phyloP scores from a whole-genome alignment of 2,329 filamentous ascomycete genomes.

The Byssochlamys sp. region DNA sequence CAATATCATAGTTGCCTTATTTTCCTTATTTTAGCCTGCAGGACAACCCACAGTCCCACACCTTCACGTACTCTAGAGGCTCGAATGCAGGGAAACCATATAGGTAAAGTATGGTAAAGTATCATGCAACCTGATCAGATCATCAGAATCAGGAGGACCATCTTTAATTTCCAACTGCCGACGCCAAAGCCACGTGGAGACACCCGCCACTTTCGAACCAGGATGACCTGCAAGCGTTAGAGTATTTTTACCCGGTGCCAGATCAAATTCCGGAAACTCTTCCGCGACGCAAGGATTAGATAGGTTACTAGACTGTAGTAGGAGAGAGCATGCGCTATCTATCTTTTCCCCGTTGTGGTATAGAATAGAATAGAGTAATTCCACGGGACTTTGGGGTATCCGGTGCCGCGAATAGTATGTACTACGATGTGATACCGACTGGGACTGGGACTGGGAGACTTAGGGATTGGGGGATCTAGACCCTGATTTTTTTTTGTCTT shows the following conservation, averaged over 20 bases:
- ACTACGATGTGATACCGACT: too few relatives aligned
- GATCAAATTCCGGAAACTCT: neutral
- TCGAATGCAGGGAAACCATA: neutral
- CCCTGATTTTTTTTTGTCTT: too few relatives aligned
- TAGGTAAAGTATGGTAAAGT: neutral
- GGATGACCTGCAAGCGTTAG: neutral
- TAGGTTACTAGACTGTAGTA: too few relatives aligned
- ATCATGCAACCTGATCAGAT: neutral
- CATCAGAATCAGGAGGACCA: neutral
- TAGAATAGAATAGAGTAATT: neutral
- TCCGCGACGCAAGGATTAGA: neutral
- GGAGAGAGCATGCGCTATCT: neutral
- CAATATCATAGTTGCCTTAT: neutral
- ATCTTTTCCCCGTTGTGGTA: neutral
- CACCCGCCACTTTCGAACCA: neutral
- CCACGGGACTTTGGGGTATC: neutral
- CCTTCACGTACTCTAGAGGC: too few relatives aligned
- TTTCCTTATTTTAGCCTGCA: neutral
- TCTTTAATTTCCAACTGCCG: neutral
- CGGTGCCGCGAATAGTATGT: too few relatives aligned
- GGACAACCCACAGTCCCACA: neutral
- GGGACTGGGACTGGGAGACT: too few relatives aligned
- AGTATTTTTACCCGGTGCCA: neutral
- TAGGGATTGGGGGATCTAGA: too few relatives aligned
- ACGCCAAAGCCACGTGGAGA: neutral